Conservation (phyloP, 2,329 filamentous ascomycete genomes). For the Rhexocercosporidium sp. region DNA sequence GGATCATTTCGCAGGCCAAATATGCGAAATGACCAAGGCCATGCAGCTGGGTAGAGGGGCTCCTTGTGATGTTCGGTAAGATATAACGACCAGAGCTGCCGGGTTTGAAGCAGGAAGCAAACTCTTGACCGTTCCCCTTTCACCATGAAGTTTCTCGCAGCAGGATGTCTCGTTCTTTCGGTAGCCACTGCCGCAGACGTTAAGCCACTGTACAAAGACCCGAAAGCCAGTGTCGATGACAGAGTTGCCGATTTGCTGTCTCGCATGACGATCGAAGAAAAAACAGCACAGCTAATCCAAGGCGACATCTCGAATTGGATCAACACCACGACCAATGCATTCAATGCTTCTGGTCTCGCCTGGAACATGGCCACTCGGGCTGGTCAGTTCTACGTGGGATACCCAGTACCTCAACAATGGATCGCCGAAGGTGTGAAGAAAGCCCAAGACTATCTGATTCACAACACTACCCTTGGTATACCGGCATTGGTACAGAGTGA, state of each 20-base stretch:
- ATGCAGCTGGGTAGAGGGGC: background rate
- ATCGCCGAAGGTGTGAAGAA: slow-evolving; percentile 66
- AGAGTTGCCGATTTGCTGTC: slow-evolving; percentile 54
- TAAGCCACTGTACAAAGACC: slow-evolving; percentile 19
- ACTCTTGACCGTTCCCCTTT: background rate
- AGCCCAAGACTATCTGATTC: slow-evolving; percentile 71
- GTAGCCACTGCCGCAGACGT: background rate
- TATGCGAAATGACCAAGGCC: background rate
- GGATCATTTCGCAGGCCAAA: background rate
- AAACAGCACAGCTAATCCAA: slow-evolving; percentile 71
- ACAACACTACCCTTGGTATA: slow-evolving; percentile 72
- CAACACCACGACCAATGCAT: slow-evolving; percentile 67
- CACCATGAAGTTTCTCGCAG: slow-evolving; percentile 10
- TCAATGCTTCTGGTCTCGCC: slow-evolving; percentile 70
- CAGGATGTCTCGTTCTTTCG: background rate
- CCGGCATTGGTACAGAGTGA: slow-evolving; percentile 77
- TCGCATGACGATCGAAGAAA: slow-evolving; percentile 77
- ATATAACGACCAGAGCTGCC: background rate
- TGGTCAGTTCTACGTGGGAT: slow-evolving; percentile 74
- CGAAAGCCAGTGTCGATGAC: slow-evolving; percentile 17
- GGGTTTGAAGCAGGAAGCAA: background rate
- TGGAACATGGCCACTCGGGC: slow-evolving; percentile 59
- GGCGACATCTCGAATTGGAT: slow-evolving; percentile 78
- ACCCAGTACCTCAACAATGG: slow-evolving; percentile 67
- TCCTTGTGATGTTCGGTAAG: background rate